Evolutionary conservation across 148 eudicot species (phyloP).

Genomic region (Agrostemma githago): DNA sequence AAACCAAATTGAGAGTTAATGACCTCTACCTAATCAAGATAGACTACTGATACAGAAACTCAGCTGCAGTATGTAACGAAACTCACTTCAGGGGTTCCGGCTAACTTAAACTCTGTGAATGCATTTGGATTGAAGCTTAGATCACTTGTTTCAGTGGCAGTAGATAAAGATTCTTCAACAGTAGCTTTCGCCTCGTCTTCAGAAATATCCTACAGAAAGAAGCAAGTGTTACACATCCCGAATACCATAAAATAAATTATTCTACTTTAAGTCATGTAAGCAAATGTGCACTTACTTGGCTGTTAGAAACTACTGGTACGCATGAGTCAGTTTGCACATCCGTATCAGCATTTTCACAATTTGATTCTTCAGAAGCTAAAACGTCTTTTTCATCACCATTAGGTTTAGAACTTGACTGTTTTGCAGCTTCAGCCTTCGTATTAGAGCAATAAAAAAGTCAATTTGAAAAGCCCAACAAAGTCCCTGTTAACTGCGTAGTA

Average conservation of each 20-base stretch:
- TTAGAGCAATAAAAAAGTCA: constrained; percentile 3
- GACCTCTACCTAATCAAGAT: constrained; percentile 3
- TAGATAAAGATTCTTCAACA: constrained; percentile 32
- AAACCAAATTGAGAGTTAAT: constrained; percentile 12
- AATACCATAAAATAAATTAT: no score
- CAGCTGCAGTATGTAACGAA: background rate
- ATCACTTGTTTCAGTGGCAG: constrained; percentile 31
- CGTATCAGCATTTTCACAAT: constrained; percentile 34
- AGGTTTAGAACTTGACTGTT: constrained; percentile 30
- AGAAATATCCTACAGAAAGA: constrained; percentile 31
- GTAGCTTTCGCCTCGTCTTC: constrained; percentile 32
- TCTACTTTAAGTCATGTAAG: no score
- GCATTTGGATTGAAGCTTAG: constrained; percentile 84
- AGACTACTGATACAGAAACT: background rate
- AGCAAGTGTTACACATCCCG: background rate
- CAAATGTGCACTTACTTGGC: constrained; percentile 33
- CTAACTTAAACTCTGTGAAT: constrained; percentile 82
- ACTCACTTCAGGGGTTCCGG: constrained; percentile 74
- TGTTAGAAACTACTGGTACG: constrained; percentile 24
- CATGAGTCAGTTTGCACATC: constrained; percentile 22
- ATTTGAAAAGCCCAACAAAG: background rate
- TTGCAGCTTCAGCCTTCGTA: constrained; percentile 58
- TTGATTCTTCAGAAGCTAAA: constrained; percentile 34
- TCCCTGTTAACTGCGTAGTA: background rate
- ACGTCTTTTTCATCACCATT: constrained; percentile 31